Evolutionary conservation across 805 yeast species (phyloP), one percentile per base, ranked within the genome.

Genomic region (Lachancea fermentati): DNA sequence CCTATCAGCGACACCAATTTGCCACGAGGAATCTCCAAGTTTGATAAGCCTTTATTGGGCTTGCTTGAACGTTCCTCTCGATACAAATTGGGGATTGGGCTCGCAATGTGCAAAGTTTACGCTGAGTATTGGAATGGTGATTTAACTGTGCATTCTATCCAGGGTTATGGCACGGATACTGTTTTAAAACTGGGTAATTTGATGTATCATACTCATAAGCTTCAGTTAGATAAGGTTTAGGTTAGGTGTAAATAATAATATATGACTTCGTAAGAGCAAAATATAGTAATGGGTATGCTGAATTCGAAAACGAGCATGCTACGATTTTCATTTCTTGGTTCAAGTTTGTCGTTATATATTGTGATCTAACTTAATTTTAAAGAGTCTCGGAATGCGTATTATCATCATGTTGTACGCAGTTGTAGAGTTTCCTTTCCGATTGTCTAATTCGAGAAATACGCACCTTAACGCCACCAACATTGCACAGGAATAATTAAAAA

Each of bases 121-220:
- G 86, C 95, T 0, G 97, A 91, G 52, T 91, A 91, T 62, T 91
- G 97, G 97, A 93, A 89, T 51, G 97, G 97, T 5, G 85, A 82
- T 37, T 62, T 91, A 37, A 81, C 79, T 44, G 76, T 91, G 72
- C 81, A 81, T 50, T 81, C 94, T 0, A 66, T 91, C 37, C 91
- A 87, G 44, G 97, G 96, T 2, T 86, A 82, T 51, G 98, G 98
- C 2, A 79, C 93, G 28, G 98, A 91, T 56, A 88, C 91, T 0
- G 81, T 82, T 44, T 65, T 93, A 54, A 78, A 82, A 24, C 66
- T 91, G 44, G 82, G 88, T 22, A 85, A 86, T 58, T 71, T 87
- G 42, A 96, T 96, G 32, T 69, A 73, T 37, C 73, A 76, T 49
- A 73, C 76, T 19, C 81, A 76, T 42, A 76, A 73, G 45, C 65